A percentile compares a stretch with the other conserved stretches of the same genome.
These are phyloP conservation scores for Fusarium xylarioides DNA, from an alignment of 2,329 filamentous ascomycete species.

Conservation along the genomic window DNA sequence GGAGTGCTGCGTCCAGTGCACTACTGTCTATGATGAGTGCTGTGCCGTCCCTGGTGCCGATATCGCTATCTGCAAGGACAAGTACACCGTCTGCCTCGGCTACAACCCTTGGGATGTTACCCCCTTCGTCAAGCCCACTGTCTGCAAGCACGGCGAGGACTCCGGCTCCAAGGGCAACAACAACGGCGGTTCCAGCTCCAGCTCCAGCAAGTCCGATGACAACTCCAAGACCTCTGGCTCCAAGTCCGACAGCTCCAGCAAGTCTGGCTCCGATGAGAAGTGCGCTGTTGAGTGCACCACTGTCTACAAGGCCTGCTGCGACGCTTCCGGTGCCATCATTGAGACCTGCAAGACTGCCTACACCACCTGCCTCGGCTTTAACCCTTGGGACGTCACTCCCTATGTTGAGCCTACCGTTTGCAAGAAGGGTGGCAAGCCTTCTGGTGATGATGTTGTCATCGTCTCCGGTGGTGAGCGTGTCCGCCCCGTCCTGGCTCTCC, in stretches of 20 bases:
- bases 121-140: slow-evolving; percentile 25
- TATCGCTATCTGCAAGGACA: slow-evolving; percentile 20
- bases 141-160: slow-evolving; percentile 26
- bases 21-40: slow-evolving; percentile 24
- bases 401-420: slow-evolving; percentile 31
- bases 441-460: slow-evolving; percentile 25
- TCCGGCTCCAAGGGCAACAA: not conserved
- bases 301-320: slow-evolving; percentile 26
- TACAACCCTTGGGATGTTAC: slow-evolving; percentile 19
- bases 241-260: not conserved
- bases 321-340: slow-evolving; percentile 16
- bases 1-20: slow-evolving; percentile 29
- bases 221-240: not conserved
- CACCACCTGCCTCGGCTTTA: slow-evolving; percentile 29
- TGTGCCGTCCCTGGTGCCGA: slow-evolving; percentile 11
- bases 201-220: no score
- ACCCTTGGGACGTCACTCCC: slow-evolving; percentile 13
- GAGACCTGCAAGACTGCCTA: slow-evolving; percentile 25
- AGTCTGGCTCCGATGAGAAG: slow-evolving; percentile 13
- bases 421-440: slow-evolving; percentile 14
- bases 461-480: slow-evolving; percentile 23
- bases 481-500: slow-evolving; percentile 27
- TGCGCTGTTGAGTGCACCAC: slow-evolving; percentile 17
- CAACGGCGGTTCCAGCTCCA: not conserved
- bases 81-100: slow-evolving; percentile 21